Evolutionary conservation across 176 grass and related monocot species (phyloP).

Genomic region (Phoenix roebelenii): DNA sequence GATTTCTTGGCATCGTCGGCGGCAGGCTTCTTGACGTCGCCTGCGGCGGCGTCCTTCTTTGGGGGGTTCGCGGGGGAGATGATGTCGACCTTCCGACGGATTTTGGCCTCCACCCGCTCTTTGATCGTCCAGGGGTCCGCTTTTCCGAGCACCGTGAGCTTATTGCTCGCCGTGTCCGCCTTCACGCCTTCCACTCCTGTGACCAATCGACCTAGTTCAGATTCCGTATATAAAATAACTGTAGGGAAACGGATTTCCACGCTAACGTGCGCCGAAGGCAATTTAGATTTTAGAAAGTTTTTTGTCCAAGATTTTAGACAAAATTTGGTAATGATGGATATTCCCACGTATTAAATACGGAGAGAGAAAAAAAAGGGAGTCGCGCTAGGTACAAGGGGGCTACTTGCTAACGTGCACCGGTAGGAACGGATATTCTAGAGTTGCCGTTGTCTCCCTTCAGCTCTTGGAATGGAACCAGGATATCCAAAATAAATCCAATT

Average conservation of each 20-base stretch:
- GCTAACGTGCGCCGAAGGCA: no score
- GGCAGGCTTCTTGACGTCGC: slow-evolving; percentile 14
- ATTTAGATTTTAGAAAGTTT: no score
- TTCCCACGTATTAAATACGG: neutral
- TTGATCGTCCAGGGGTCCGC: slow-evolving; percentile 49
- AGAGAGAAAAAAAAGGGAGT: neutral
- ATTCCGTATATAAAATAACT: no score
- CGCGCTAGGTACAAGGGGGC: no score
- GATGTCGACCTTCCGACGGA: slow-evolving; percentile 54
- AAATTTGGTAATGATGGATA: neutral
- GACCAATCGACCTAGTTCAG: no score
- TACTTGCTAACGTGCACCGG: no score
- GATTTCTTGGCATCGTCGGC: slow-evolving; percentile 14
- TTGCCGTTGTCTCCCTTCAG: no score
- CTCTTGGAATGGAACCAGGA: no score
- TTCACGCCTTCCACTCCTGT: slow-evolving; percentile 42
- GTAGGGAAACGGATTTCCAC: no score
- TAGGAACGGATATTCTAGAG: no score
- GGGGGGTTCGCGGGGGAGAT: slow-evolving; percentile 44
- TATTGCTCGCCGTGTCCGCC: slow-evolving; percentile 37
- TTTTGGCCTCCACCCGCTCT: slow-evolving; percentile 43
- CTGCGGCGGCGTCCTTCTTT: slow-evolving; percentile 30
- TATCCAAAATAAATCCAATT: no score
- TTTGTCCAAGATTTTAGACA: no score
- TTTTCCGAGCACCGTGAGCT: slow-evolving; percentile 38